Evolutionary conservation across 2,329 filamentous ascomycete genomes (phyloP).

Genomic region (Arthrobotrys megalospora): DNA sequence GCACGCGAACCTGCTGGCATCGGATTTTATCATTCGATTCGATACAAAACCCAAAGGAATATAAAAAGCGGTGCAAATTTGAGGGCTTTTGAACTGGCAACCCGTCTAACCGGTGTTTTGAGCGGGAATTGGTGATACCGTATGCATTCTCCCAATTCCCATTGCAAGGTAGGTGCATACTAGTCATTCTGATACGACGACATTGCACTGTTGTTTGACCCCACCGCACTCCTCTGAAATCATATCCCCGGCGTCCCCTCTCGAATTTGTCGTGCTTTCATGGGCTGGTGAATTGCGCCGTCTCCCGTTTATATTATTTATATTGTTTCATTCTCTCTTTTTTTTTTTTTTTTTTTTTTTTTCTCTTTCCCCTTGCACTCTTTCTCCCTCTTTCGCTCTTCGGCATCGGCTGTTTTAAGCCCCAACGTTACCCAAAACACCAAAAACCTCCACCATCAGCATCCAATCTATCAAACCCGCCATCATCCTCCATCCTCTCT

Average conservation of each 20-base stretch:
- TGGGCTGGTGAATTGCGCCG: too few species aligned
- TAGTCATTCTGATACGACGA: conserved; percentile 12
- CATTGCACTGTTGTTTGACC: not conserved
- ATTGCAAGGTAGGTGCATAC: conserved; percentile 18
- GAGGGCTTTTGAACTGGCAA: conserved; percentile 11
- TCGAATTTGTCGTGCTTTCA: not conserved
- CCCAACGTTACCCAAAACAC: conserved; percentile 60
- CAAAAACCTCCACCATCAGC: conserved; percentile 50
- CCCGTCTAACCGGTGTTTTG: conserved; percentile 2
- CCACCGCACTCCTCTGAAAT: not conserved
- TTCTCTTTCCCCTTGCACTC: not conserved
- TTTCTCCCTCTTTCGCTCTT: conserved; percentile 27
- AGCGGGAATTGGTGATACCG: conserved; percentile 34
- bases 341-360: conserved; percentile 45
- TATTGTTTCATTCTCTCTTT: not conserved
- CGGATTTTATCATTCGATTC: conserved; percentile 3
- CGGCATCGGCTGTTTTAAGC: conserved; percentile 56
- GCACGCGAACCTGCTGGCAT: not conserved
- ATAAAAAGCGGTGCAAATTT: not conserved
- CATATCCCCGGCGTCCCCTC: not conserved
- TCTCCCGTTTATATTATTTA: too few species aligned
- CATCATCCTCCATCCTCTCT: conserved; percentile 5
- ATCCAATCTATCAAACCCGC: conserved; percentile 19
- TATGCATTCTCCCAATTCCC: conserved; percentile 20
- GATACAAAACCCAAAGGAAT: not conserved